Conservation (phyloP, 169 alveolate genomes). For the Perkinsus marinus region DNA sequence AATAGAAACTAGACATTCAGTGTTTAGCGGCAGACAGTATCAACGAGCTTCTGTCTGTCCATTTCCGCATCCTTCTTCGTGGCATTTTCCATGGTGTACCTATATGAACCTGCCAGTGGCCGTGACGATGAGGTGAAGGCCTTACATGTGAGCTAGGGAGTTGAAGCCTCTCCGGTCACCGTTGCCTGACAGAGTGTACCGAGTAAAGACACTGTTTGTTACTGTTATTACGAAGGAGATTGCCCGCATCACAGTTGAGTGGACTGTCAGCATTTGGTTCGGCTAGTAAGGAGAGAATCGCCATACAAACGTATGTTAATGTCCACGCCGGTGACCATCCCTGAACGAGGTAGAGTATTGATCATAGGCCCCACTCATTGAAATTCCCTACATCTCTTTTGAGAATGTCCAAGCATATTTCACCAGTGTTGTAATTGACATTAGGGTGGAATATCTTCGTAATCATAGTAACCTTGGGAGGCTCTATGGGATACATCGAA, state of each 20-base stretch:
- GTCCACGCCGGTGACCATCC: slow-evolving; percentile 93
- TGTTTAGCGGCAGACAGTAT: background rate
- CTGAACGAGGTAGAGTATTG: background rate
- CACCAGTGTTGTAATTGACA: slow-evolving; percentile 84
- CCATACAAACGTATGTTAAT: slow-evolving; percentile 77
- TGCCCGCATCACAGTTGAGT: slow-evolving; percentile 88
- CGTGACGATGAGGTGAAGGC: background rate
- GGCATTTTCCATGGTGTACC: background rate
- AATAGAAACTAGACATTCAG: background rate
- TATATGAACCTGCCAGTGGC: background rate
- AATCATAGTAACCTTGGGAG: slow-evolving; percentile 77
- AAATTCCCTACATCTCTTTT: slow-evolving; percentile 44
- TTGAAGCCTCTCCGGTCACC: background rate
- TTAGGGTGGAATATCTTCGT: slow-evolving; percentile 92
- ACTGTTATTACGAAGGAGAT: slow-evolving; percentile 36
- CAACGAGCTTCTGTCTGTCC: background rate
- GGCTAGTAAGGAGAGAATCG: slow-evolving; percentile 65
- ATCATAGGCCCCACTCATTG: too few relatives aligned
- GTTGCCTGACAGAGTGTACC: background rate
- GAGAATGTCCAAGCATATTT: slow-evolving; percentile 78
- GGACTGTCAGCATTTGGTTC: slow-evolving; percentile 93
- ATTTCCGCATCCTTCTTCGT: background rate
- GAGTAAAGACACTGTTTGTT: background rate
- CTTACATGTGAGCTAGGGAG: background rate
- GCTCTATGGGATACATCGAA: slow-evolving; percentile 76